Evolutionary conservation across 176 grass and related monocot genomes (phyloP), one percentile per base, ranked within the genome.

Genomic region (Echinochloa phyllopogon): DNA sequence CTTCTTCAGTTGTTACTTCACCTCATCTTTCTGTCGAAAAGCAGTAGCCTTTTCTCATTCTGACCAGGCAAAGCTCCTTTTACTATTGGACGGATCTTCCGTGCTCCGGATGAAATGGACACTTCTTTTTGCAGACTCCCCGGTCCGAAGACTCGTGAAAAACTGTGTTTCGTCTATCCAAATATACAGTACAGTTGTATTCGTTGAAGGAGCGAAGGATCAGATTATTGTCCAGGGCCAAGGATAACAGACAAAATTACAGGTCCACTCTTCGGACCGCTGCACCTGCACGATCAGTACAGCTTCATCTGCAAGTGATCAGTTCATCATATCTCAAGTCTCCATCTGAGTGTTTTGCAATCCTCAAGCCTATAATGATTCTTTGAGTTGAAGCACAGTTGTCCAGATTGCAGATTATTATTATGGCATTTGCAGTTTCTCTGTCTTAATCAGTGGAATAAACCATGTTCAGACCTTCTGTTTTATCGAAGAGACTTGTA

Each of bases 281-380:
- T 58, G 18, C 50, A 29, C 37, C 23, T 58, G 18, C 50, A 29
- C 37, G 48, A 3, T 25, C 65, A 55, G 36, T 66, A 41, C 69
- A 23, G 72, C 79, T 61, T 67, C 65, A 57, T 36, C 53, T 18
- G n/a, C 86, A 88, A 83, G 80, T 52, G 73, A 78, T 79, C 36
- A 78, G 3, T 78, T 78, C 36, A 53, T 79, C 48, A 66, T 79
- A 74, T 45, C 66, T 63, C 12, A 43, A 15, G 41, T 78, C 76
- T 72, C 65, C 27, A 6, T 68, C 60, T 60, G n/a, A 68, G 40
- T 77, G n/a, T n/a, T n/a, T 60, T 18, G 36, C 20, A 25, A 23
- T 59, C 29, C 16, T 63, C 60, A 69, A 49, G 40, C 15, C 12
- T 23, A 74, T 74, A 49, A 43, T 20, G 53, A 29, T 25, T 62